Evolutionary conservation across 495 filamentous ascomycete species (phyloP).

Genomic region (Aspergillus olivimuriae): DNA sequence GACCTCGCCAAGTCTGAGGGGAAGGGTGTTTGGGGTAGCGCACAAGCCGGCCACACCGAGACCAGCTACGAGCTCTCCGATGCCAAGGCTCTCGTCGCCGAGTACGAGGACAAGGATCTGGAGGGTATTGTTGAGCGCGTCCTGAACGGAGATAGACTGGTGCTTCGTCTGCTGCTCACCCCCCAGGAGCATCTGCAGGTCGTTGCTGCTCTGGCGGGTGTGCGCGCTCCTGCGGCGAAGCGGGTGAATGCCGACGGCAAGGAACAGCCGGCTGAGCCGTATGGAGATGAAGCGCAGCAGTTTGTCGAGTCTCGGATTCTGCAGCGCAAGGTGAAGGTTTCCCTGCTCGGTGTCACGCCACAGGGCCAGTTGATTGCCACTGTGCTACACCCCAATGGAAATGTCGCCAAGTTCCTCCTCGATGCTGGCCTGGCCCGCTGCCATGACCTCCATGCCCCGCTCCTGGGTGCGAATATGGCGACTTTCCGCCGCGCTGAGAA

Average conservation of each 20-base stretch:
- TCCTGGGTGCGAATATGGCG: conserved; percentile 83
- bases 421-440: conserved; percentile 85
- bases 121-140: conserved; percentile 84
- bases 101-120: conserved; percentile 70
- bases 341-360: conserved; percentile 77
- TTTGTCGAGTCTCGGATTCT: conserved; percentile 81
- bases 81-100: conserved; percentile 62
- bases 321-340: conserved; percentile 76
- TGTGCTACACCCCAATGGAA: conserved; percentile 81
- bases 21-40: conserved; percentile 68
- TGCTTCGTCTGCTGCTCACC: conserved; percentile 70
- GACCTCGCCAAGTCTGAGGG: conserved; percentile 66
- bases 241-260: conserved; percentile 72
- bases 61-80: conserved; percentile 72
- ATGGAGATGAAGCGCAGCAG: conserved; percentile 74
- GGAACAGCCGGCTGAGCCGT: conserved; percentile 77
- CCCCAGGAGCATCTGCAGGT: conserved; percentile 77
- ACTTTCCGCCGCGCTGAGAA: conserved; percentile 81
- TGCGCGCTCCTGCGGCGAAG: conserved; percentile 79
- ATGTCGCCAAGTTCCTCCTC: conserved; percentile 82
- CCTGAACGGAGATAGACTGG: conserved; percentile 80
- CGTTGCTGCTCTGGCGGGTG: conserved; percentile 81
- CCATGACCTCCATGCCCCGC: conserved; percentile 85
- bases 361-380: conserved; percentile 77
- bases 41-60: conserved; percentile 57